Conservation (phyloP, 805 yeast genomes). For the Wickerhamomyces subpelliculosus region DNA sequence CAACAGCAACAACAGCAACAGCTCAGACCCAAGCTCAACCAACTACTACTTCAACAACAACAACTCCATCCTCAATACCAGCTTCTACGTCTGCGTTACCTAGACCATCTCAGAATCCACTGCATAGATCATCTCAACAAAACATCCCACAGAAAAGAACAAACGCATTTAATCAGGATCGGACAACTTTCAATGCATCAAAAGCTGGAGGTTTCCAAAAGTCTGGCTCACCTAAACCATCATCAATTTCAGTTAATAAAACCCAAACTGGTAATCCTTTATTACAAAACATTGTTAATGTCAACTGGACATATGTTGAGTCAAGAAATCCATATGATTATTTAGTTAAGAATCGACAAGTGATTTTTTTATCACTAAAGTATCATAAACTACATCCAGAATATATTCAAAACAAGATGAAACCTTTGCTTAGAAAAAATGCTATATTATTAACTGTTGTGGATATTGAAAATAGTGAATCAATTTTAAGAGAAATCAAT, state of each 20-base stretch:
- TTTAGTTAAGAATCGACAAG: slow-evolving; percentile 48
- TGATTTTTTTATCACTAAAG: slow-evolving; percentile 58
- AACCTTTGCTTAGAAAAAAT: slow-evolving; percentile 30
- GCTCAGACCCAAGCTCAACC: not conserved
- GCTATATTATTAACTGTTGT: slow-evolving; percentile 57
- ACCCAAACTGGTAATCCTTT: slow-evolving; percentile 72
- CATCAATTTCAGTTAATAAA: slow-evolving; percentile 48
- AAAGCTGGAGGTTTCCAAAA: slow-evolving; percentile 9
- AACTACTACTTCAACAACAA: slow-evolving; percentile 2
- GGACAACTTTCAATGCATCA: slow-evolving; percentile 14
- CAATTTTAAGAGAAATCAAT: slow-evolving; percentile 32
- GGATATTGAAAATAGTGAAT: slow-evolving; percentile 54
- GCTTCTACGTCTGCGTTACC: not conserved
- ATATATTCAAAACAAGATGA: slow-evolving; percentile 55
- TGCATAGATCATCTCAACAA: slow-evolving; percentile 1
- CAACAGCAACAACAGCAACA: slow-evolving; percentile 1
- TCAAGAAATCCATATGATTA: slow-evolving; percentile 52
- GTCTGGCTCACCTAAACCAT: slow-evolving; percentile 12
- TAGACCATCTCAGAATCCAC: not conserved
- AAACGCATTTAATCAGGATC: slow-evolving; percentile 18
- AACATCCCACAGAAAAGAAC: slow-evolving; percentile 7
- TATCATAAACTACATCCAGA: slow-evolving; percentile 76
- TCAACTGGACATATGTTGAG: slow-evolving; percentile 45
- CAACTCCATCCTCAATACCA: not conserved
- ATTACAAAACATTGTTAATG: slow-evolving; percentile 44